Conservation (phyloP, 2,329 filamentous ascomycete genomes). For the Ophiostoma triangulosporum region DNA sequence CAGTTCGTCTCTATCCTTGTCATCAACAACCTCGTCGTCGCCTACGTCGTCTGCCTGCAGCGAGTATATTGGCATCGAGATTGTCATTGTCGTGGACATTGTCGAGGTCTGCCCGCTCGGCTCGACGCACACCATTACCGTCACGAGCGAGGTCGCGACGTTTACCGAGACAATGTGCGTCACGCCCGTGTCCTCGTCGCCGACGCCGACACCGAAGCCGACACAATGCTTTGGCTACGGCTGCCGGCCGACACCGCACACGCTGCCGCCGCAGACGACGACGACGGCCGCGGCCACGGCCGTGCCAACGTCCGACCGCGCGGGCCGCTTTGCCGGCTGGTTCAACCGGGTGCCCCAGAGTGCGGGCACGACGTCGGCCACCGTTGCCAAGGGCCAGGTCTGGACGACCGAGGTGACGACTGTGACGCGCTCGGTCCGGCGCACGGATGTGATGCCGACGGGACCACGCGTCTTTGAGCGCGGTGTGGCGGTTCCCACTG, state of each 20-base stretch:
- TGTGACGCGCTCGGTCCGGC: not conserved
- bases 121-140: not conserved
- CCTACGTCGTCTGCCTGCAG: not conserved
- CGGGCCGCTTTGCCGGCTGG: not conserved
- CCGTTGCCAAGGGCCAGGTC: not conserved
- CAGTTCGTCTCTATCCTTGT: not conserved
- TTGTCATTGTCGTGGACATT: conserved; percentile 10
- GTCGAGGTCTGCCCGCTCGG: conserved; percentile 8
- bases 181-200: not conserved
- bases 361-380: not conserved
- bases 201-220: no score
- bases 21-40: not conserved
- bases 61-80: conserved; percentile 7
- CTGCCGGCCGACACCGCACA: no score
- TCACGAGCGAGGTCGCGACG: conserved; percentile 6
- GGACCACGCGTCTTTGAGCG: not conserved
- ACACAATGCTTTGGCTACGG: conserved; percentile 7
- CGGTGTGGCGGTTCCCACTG: not conserved
- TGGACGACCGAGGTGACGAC: not conserved
- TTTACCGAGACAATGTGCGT: conserved; percentile 7
- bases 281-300: not conserved
- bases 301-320: not conserved
- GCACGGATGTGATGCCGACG: not conserved
- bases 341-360: not conserved
- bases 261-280: not conserved